These are phyloP conservation scores for Triadica sebifera DNA, from an alignment of 345 rosid species.

Conservation along the genomic window DNA sequence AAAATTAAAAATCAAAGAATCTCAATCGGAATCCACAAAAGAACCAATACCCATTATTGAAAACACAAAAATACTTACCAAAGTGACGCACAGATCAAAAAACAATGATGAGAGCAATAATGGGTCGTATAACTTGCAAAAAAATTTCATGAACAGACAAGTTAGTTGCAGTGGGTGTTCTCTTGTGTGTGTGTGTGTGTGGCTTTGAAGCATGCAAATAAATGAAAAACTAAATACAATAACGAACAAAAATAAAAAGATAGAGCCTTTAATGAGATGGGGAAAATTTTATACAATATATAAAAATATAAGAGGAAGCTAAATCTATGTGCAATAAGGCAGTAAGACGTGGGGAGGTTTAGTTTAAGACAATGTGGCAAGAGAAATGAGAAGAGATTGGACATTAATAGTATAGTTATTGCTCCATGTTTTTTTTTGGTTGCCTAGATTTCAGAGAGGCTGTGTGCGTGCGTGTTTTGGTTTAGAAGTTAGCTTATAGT, in stretches of 20 bases:
- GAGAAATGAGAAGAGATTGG: constrained; percentile 1
- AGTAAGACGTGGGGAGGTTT: constrained; percentile 17
- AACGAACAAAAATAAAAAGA: not conserved
- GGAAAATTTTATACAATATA: not conserved
- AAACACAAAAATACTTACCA: constrained; percentile 19
- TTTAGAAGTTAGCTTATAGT: not conserved
- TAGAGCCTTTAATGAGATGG: not conserved
- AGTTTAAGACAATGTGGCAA: constrained; percentile 31
- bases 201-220: constrained; percentile 31
- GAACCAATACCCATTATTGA: constrained; percentile 33
- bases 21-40: constrained; percentile 25
- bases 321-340: constrained; percentile 15
- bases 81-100: constrained; percentile 22
- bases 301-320: not conserved
- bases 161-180: not conserved
- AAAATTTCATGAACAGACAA: not conserved
- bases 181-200: not conserved
- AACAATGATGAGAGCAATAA: constrained; percentile 18
- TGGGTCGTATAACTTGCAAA: constrained; percentile 32
- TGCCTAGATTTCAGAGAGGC: not conserved
- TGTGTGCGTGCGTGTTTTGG: not conserved
- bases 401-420: not conserved
- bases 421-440: not conserved
- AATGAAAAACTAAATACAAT: not conserved
- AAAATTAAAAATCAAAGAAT: constrained; percentile 18